phyloP scores from a whole-genome alignment of 1,284 basidiomycete species.

The Trichosporon sp. region DNA sequence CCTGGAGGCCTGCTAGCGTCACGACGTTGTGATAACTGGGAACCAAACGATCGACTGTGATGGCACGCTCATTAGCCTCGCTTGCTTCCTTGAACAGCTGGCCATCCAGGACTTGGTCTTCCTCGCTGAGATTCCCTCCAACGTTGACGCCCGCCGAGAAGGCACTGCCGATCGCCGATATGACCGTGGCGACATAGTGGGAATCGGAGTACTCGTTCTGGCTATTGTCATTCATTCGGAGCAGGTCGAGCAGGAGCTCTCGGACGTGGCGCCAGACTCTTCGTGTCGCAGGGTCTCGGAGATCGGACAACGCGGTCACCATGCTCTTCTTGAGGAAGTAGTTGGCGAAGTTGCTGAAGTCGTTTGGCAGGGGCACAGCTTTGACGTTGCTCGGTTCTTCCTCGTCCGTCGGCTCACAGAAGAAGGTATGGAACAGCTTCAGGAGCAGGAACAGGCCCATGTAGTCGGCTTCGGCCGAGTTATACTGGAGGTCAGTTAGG shows the following conservation, averaged over 20 bases:
- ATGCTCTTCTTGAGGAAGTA: slow-evolving; percentile 81
- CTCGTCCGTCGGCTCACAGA: slow-evolving; percentile 81
- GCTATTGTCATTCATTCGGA: slow-evolving; percentile 93
- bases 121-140: slow-evolving; percentile 7
- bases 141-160: slow-evolving; percentile 31
- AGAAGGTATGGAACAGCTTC: slow-evolving; percentile 84
- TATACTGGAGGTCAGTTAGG: slow-evolving; percentile 28
- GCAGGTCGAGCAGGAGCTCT: slow-evolving; percentile 81
- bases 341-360: slow-evolving; percentile 84
- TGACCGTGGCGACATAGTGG: slow-evolving; percentile 81
- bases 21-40: slow-evolving; percentile 93
- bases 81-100: slow-evolving; percentile 65
- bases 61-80: slow-evolving; percentile 81
- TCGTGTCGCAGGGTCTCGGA: slow-evolving; percentile 34
- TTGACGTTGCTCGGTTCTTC: slow-evolving; percentile 76
- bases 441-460: slow-evolving; percentile 92
- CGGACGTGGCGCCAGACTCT: slow-evolving; percentile 73
- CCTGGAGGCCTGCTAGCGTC: slow-evolving; percentile 83
- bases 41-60: slow-evolving; percentile 90
- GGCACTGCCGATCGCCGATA: slow-evolving; percentile 66
- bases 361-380: slow-evolving; percentile 86
- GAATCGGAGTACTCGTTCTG: slow-evolving; percentile 87
- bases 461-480: slow-evolving; percentile 38
- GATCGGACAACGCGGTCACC: slow-evolving; percentile 34
- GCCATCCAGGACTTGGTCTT: slow-evolving; percentile 25